Percentiles rank a stretch among this genome's conserved stretches.
These are phyloP conservation scores for Xylaria digitata DNA, from an alignment of 2,329 filamentous ascomycete genomes.

Conservation along the genomic window DNA sequence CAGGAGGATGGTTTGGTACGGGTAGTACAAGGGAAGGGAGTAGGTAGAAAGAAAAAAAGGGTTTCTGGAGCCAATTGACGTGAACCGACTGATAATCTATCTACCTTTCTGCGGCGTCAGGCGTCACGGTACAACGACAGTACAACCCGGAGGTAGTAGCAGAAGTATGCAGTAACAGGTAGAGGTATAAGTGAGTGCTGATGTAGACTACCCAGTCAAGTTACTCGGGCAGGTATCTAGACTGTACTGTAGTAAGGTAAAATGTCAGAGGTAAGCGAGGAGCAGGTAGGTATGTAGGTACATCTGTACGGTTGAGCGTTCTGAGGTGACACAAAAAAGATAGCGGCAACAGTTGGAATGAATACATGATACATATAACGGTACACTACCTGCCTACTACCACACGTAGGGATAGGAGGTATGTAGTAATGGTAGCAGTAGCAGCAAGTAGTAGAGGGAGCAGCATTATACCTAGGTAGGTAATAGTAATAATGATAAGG, in stretches of 20 bases:
- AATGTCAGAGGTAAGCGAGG: slow-evolving; percentile 5
- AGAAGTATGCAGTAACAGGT: background rate
- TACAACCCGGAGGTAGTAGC: slow-evolving; percentile 4
- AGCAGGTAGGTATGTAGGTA: slow-evolving; percentile 9
- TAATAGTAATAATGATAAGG: no score
- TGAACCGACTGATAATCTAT: slow-evolving; percentile 9
- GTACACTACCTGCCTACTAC: no score
- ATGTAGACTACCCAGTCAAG: background rate
- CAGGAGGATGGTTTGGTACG: slow-evolving; percentile 24
- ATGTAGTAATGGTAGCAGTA: no score
- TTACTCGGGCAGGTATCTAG: background rate
- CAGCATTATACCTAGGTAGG: no score
- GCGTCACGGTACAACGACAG: slow-evolving; percentile 1
- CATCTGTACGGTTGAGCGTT: background rate
- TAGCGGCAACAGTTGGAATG: background rate
- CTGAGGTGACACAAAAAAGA: background rate
- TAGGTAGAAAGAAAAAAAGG: background rate
- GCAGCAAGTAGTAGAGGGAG: no score
- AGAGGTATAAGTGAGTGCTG: slow-evolving; percentile 8
- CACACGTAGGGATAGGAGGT: no score
- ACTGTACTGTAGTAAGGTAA: background rate
- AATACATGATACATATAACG: no score
- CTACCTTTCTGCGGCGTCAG: slow-evolving; percentile 8
- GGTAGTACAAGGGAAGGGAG: background rate
- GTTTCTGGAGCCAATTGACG: slow-evolving; percentile 33